phyloP scores from a whole-genome alignment of 208 protist genomes.

The Wallacemonas sp. region DNA sequence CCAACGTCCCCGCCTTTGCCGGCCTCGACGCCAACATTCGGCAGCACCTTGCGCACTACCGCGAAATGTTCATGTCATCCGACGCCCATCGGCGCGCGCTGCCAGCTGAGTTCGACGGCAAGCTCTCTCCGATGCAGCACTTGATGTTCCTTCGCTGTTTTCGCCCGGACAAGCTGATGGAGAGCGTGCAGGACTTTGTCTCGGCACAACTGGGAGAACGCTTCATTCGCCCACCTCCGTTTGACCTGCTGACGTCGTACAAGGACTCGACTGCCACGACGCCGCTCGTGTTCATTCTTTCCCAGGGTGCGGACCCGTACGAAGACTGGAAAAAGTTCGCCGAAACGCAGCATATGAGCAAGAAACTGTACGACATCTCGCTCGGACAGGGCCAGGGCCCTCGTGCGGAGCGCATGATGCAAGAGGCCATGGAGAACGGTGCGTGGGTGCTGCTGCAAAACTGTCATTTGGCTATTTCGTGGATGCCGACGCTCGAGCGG shows the following conservation, averaged over 20 bases:
- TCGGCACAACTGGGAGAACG: conserved; percentile 84
- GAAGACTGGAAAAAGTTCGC: conserved; percentile 96
- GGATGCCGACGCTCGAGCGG: conserved; percentile 97
- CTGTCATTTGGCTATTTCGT: conserved; percentile 97
- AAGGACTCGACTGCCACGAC: conserved; percentile 90
- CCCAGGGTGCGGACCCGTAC: conserved; percentile 97
- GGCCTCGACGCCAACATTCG: conserved; percentile 82
- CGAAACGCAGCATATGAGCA: conserved; percentile 94
- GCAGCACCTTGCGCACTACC: conserved; percentile 73
- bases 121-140: conserved; percentile 92
- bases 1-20: conserved; percentile 84
- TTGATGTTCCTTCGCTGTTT: conserved; percentile 96
- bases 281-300: conserved; percentile 98
- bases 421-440: conserved; percentile 93
- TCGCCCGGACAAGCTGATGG: conserved; percentile 97
- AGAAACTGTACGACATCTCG: conserved; percentile 96
- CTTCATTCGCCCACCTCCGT: conserved; percentile 96
- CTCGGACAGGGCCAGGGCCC: conserved; percentile 98
- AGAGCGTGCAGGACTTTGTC: conserved; percentile 95
- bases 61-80: conserved; percentile 91
- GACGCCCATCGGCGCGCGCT: conserved; percentile 84
- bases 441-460: conserved; percentile 98
- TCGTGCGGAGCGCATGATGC: conserved; percentile 93
- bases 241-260: conserved; percentile 95
- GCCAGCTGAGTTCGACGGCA: conserved; percentile 69